phyloP scores from a whole-genome alignment of 495 filamentous ascomycete species.

The Xylaria cubensis region DNA sequence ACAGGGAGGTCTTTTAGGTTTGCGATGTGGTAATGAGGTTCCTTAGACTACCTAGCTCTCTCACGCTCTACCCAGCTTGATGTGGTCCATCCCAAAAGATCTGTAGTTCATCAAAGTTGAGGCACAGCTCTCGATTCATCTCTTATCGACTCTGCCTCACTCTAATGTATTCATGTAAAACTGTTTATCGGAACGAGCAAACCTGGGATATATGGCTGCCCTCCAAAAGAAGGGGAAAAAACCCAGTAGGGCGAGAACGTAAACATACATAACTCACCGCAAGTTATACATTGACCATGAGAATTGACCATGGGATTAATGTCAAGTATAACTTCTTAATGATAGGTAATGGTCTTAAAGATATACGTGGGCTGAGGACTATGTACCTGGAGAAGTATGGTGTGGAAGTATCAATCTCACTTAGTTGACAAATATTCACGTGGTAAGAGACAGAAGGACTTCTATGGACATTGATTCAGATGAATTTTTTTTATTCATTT shows the following conservation, averaged over 20 bases:
- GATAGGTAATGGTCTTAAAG: neutral
- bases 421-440: neutral
- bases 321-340: neutral
- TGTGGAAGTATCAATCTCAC: neutral
- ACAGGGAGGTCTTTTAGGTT: neutral
- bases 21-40: too few relatives aligned
- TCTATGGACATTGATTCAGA: neutral
- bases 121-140: neutral
- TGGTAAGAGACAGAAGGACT: neutral
- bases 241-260: neutral
- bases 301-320: too few relatives aligned
- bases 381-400: neutral
- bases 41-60: too few relatives aligned
- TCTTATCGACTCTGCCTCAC: neutral
- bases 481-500: conserved; percentile 4
- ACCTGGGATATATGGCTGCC: neutral
- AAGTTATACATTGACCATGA: neutral
- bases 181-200: neutral
- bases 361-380: neutral
- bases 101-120: neutral
- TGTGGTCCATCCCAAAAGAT: neutral
- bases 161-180: neutral
- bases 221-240: neutral
- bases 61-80: neutral
- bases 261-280: neutral